These are phyloP conservation scores for Schizochytrium sp. DNA, from an alignment of 108 stramenopile genomes.

Conservation along the genomic window DNA sequence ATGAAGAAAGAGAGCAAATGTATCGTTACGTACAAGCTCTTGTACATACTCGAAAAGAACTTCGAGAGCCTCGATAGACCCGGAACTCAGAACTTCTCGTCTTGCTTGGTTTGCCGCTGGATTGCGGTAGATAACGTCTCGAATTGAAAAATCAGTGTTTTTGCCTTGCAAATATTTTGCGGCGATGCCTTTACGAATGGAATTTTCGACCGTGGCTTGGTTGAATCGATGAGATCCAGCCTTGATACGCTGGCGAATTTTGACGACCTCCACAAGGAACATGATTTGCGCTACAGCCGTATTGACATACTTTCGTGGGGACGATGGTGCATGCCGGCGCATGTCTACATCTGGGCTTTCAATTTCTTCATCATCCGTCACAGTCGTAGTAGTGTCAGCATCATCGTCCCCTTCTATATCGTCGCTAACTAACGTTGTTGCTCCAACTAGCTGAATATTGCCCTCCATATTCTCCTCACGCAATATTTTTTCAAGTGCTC, in stretches of 20 bases:
- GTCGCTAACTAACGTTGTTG: not conserved
- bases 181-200: slow-evolving; percentile 34
- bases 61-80: slow-evolving; percentile 23
- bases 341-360: too few relatives aligned
- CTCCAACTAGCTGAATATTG: not conserved
- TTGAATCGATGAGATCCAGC: slow-evolving; percentile 4
- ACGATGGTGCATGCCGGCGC: not conserved
- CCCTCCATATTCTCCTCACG: not conserved
- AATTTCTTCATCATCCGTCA: not conserved
- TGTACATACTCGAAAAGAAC: slow-evolving; percentile 17
- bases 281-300: slow-evolving; percentile 51
- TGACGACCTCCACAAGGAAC: slow-evolving; percentile 56
- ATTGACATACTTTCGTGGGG: slow-evolving; percentile 13
- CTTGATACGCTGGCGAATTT: slow-evolving; percentile 48
- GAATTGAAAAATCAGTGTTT: slow-evolving; percentile 26
- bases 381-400: slow-evolving; percentile 1
- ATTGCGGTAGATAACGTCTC: not conserved
- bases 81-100: not conserved
- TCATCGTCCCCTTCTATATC: not conserved
- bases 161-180: slow-evolving; percentile 27
- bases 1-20: slow-evolving; percentile 39
- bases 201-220: not conserved
- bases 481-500: not conserved
- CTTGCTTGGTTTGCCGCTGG: slow-evolving; percentile 10
- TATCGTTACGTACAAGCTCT: slow-evolving; percentile 16